These are phyloP conservation scores for Mariannaea elegans DNA, from an alignment of 2,329 filamentous ascomycete genomes.

Conservation along the genomic window DNA sequence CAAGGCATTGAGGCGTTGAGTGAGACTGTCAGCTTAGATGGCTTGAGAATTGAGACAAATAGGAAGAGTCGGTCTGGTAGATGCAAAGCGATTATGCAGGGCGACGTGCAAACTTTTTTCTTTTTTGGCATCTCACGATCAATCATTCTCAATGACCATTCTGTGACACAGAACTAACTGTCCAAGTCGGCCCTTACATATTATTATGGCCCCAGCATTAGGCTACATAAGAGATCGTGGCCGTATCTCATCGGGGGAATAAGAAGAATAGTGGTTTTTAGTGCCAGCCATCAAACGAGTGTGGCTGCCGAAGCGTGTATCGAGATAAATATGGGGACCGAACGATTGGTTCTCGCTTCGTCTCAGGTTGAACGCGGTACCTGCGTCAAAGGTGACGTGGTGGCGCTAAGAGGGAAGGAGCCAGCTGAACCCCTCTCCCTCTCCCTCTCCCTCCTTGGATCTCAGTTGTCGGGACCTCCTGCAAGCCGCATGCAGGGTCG, in stretches of 20 bases:
- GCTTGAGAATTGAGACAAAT: not conserved
- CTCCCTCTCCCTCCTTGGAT: not conserved
- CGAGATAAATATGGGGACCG: slow-evolving; percentile 21
- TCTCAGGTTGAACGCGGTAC: slow-evolving; percentile 45
- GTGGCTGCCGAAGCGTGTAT: slow-evolving; percentile 31
- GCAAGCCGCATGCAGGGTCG: not conserved
- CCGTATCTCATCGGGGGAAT: not conserved
- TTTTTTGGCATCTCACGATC: not conserved
- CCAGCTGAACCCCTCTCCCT: not conserved
- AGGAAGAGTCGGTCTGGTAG: not conserved
- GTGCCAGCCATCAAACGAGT: slow-evolving; percentile 15
- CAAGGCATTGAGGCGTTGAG: not conserved
- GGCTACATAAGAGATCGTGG: not conserved
- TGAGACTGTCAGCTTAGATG: not conserved
- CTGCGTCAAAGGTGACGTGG: slow-evolving; percentile 39
- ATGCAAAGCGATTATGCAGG: slow-evolving; percentile 1
- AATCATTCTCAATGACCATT: not conserved
- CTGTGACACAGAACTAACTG: not conserved
- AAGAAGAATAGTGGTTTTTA: not conserved
- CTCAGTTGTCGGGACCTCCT: no score
- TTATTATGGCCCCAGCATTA: not conserved
- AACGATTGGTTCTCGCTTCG: slow-evolving; percentile 45
- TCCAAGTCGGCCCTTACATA: not conserved
- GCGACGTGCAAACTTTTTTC: not conserved
- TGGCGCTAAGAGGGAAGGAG: slow-evolving; percentile 23